These are phyloP conservation scores for Paramecium sexaurelia DNA, from an alignment of 73 alveolate genomes.

Conservation along the genomic window DNA sequence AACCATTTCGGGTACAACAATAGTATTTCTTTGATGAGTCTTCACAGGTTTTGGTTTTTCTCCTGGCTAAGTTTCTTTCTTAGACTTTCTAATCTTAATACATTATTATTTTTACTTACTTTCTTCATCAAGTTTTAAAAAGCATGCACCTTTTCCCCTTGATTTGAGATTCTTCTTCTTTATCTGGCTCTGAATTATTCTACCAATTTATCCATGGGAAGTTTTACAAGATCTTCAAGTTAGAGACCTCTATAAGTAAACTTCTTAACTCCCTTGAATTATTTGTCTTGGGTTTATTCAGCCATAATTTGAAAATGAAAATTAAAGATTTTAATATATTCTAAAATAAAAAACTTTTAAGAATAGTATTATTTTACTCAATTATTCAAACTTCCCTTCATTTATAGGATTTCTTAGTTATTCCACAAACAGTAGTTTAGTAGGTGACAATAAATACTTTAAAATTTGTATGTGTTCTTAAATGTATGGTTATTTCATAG, in stretches of 20 bases:
- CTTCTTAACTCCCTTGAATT: constrained; percentile 54
- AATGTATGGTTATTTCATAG: no score
- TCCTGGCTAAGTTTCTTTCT: constrained; percentile 87
- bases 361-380: background rate
- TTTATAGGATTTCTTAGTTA: background rate
- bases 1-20: constrained; percentile 94
- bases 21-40: constrained; percentile 95
- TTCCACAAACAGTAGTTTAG: no score
- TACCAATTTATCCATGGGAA: constrained; percentile 35
- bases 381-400: background rate
- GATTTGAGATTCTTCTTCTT: constrained; percentile 6
- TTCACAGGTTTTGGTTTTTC: constrained; percentile 96
- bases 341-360: constrained; percentile 12
- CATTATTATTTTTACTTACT: background rate
- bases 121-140: constrained; percentile 40
- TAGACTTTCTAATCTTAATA: constrained; percentile 64
- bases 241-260: constrained; percentile 49
- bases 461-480: no score
- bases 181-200: constrained; percentile 57
- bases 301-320: constrained; percentile 47
- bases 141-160: constrained; percentile 42
- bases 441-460: no score
- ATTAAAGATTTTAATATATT: constrained; percentile 31
- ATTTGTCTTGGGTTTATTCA: constrained; percentile 28
- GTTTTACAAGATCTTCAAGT: constrained; percentile 31